phyloP scores from a whole-genome alignment of 345 rosid species.

The Conringia planisiliqua region DNA sequence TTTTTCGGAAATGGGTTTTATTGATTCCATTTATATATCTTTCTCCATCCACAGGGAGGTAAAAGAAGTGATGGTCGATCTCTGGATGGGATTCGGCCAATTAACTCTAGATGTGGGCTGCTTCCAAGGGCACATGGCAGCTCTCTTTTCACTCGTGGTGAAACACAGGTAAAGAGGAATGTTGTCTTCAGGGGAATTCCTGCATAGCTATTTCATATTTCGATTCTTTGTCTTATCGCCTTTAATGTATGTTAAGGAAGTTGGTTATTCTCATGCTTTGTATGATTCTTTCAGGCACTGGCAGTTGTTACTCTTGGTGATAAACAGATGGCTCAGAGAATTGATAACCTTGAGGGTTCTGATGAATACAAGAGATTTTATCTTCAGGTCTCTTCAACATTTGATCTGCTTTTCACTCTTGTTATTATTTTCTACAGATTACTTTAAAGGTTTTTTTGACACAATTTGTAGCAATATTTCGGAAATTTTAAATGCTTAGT shows the following conservation, averaged over 20 bases:
- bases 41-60: constrained; percentile 60
- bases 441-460: background rate
- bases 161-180: constrained; percentile 72
- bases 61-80: constrained; percentile 96
- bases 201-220: constrained; percentile 6
- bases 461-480: background rate
- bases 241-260: background rate
- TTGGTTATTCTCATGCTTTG: background rate
- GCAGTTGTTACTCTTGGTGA: constrained; percentile 98
- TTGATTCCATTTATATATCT: background rate
- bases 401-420: constrained; percentile 17
- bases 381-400: constrained; percentile 74
- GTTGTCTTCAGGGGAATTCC: background rate
- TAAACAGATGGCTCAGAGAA: constrained; percentile 91
- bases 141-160: constrained; percentile 99
- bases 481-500: background rate
- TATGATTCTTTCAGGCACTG: constrained; percentile 57
- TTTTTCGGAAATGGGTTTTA: background rate
- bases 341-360: constrained; percentile 76
- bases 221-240: background rate
- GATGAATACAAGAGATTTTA: constrained; percentile 95
- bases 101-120: constrained; percentile 81
- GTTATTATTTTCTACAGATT: constrained; percentile 6
- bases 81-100: constrained; percentile 75
- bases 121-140: constrained; percentile 99